Evolutionary conservation across 2,329 filamentous ascomycete genomes (phyloP).

Genomic region (Talaromyces atroroseus): DNA sequence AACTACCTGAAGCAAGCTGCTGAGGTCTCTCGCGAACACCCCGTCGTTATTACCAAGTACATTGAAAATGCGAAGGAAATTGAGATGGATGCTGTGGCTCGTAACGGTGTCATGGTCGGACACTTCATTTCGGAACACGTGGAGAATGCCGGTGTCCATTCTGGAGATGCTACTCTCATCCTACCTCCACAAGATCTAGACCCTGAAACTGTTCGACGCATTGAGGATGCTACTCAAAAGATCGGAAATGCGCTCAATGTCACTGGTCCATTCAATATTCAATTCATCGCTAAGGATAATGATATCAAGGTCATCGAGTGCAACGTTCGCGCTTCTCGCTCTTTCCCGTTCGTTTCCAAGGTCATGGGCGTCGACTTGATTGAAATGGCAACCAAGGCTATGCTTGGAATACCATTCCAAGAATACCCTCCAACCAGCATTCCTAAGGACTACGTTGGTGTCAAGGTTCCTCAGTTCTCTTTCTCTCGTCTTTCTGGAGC

Average conservation of each 20-base stretch:
- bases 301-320: constrained; percentile 99
- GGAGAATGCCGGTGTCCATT: constrained; percentile 97
- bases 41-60: constrained; percentile 98
- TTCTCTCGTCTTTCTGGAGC: constrained; percentile 96
- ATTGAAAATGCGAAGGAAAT: constrained; percentile 99
- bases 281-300: constrained; percentile 99
- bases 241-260: constrained; percentile 92
- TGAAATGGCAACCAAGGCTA: constrained; percentile 97
- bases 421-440: constrained; percentile 76
- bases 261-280: constrained; percentile 96
- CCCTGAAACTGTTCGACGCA: constrained; percentile 78
- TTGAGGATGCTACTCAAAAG: constrained; percentile 91
- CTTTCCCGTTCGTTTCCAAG: constrained; percentile 97
- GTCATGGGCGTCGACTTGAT: constrained; percentile 97
- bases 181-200: constrained; percentile 91
- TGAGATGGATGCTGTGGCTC: constrained; percentile 97
- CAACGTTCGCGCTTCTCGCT: constrained; percentile 92
- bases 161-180: constrained; percentile 93
- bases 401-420: constrained; percentile 74
- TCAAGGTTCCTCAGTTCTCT: constrained; percentile 98
- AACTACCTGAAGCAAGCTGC: constrained; percentile 84
- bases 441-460: constrained; percentile 77
- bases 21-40: constrained; percentile 90
- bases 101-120: constrained; percentile 80
- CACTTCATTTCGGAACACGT: constrained; percentile 99